A percentile compares a stretch with the other conserved stretches of the same genome.
These are phyloP conservation scores for Saccharata proteae DNA, from an alignment of 2,329 filamentous ascomycete genomes.

Conservation along the genomic window DNA sequence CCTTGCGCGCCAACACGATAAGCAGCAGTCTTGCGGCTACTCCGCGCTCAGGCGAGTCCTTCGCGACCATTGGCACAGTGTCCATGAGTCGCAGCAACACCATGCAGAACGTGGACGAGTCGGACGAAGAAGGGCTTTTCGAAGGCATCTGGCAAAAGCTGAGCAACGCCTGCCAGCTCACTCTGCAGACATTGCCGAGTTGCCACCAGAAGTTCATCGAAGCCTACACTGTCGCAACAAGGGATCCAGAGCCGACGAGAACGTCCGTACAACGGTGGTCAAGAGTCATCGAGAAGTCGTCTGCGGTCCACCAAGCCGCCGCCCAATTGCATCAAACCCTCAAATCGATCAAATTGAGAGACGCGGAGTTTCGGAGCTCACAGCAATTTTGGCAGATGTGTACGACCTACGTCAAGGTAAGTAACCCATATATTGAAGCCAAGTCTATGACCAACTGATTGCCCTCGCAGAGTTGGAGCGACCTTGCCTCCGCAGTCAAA, in stretches of 20 bases:
- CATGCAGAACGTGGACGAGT: slow-evolving; percentile 50
- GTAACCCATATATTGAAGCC: slow-evolving; percentile 15
- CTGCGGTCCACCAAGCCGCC: slow-evolving; percentile 58
- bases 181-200: slow-evolving; percentile 57
- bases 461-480: slow-evolving; percentile 46
- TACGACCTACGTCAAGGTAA: slow-evolving; percentile 54
- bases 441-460: slow-evolving; percentile 5
- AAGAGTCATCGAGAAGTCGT: slow-evolving; percentile 58
- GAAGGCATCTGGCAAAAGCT: slow-evolving; percentile 72
- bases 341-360: slow-evolving; percentile 71
- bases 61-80: slow-evolving; percentile 43
- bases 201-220: slow-evolving; percentile 52
- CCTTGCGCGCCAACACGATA: slow-evolving; percentile 41
- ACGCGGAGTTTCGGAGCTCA: slow-evolving; percentile 59
- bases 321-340: slow-evolving; percentile 62
- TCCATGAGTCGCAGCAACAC: slow-evolving; percentile 32
- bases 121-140: slow-evolving; percentile 69
- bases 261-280: slow-evolving; percentile 30
- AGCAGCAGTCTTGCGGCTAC: slow-evolving; percentile 42
- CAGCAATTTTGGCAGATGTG: slow-evolving; percentile 57
- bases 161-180: slow-evolving; percentile 59
- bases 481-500: slow-evolving; percentile 51
- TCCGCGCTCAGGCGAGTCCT: slow-evolving; percentile 73
- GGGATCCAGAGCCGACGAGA: slow-evolving; percentile 22
- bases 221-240: slow-evolving; percentile 11